A percentile compares a stretch with the other conserved stretches of the same genome.
Conservation (phyloP, 306 rosid species). For the Geum urbanum region DNA sequence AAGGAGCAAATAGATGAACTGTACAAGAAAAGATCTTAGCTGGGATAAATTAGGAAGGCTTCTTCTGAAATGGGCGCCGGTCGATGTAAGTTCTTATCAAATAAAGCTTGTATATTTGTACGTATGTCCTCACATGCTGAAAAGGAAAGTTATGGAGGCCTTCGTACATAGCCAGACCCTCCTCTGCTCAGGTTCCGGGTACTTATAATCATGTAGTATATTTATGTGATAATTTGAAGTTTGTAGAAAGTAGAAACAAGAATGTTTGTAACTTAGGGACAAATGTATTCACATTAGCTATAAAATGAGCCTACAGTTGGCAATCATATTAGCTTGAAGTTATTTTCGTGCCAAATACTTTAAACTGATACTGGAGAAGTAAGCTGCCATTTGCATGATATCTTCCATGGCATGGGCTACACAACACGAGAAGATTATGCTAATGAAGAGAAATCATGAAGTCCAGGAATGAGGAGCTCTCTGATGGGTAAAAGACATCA, state of each 20-base stretch:
- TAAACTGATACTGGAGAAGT: too few relatives aligned
- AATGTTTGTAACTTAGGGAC: background rate
- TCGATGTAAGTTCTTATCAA: background rate
- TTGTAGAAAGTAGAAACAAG: background rate
- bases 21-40: slow-evolving; percentile 38
- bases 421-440: too few relatives aligned
- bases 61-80: background rate
- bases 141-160: background rate
- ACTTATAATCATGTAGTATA: background rate
- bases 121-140: background rate
- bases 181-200: background rate
- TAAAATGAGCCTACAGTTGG: too few relatives aligned
- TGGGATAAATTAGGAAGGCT: background rate
- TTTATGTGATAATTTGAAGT: background rate
- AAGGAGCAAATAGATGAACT: slow-evolving; percentile 63
- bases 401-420: too few relatives aligned
- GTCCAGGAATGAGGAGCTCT: too few relatives aligned
- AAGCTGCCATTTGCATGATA: too few relatives aligned
- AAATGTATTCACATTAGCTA: too few relatives aligned
- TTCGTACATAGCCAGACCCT: background rate
- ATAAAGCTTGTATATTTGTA: background rate
- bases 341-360: too few relatives aligned
- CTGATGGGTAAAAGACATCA: too few relatives aligned
- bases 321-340: too few relatives aligned
- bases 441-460: too few relatives aligned